Evolutionary conservation across 164 flowering plant species (phyloP), one percentile per base, ranked within the genome.

Genomic region (Magnolia changhungtana): DNA sequence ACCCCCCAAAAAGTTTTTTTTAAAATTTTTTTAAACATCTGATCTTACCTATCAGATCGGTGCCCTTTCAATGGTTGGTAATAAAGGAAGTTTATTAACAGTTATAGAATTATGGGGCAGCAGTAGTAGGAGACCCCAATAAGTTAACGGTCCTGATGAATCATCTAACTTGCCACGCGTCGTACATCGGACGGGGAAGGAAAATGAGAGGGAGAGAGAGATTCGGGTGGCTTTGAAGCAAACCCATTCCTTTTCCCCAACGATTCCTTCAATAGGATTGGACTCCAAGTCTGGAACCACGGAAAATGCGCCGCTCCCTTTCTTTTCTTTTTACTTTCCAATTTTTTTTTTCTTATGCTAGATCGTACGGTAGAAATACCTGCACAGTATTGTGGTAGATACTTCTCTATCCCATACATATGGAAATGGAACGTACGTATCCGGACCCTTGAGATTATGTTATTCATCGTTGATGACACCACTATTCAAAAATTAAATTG

Each of bases 231-330:
- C 79, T 78, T 84, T 75, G 31, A 81, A 87, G 83, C 81, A 84
- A 81, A 70, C 80, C 79, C 82, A 81, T 79, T 75, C 76, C 84
- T 85, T 84, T 83, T 75, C 75, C 82, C 84, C 82, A 76, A 83
- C 82, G 85, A 83, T 85, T 86, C 78, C 76, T 69, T 23, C 27
- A 45, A 51, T 76, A 82, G 77, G 84, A 84, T 86, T 85, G 88
- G 86, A 78, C 78, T 85, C 89, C 88, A 87, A 87, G 89, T 80
- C 89, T 86, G 87, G 85, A 84, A 77, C 82, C 87, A 83, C 87
- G 86, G 85, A 85, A 77, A 80, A 82, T 77, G 81, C 84, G 88
- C 78, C 78, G 78, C 78, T 78, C 83, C 84, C 77, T 77, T 75
- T 51, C 59, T 71, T 77, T 76, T 10, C 72, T 77, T 31, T n/a